Evolutionary conservation across 768 basidiomycete species (phyloP).

Genomic region (Exidia glandulosa): DNA sequence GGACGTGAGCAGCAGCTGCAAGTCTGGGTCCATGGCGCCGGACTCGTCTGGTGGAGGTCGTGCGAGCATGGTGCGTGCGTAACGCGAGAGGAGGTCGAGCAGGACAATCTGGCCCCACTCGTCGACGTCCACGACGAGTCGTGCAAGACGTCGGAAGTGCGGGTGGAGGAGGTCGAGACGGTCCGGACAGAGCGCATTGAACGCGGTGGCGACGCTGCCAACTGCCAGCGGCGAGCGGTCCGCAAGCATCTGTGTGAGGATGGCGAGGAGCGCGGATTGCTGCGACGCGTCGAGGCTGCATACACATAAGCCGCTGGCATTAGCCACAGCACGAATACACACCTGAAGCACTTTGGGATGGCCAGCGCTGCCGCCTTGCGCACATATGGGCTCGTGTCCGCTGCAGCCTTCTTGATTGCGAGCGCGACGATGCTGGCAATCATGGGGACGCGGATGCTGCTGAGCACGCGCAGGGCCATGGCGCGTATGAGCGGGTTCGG

Average conservation of each 20-base stretch:
- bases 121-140: constrained; percentile 79
- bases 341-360: constrained; percentile 78
- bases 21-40: constrained; percentile 61
- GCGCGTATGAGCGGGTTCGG: constrained; percentile 88
- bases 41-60: constrained; percentile 41
- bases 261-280: constrained; percentile 55
- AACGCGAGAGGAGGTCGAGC: constrained; percentile 66
- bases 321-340: constrained; percentile 12
- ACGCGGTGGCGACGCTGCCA: constrained; percentile 78
- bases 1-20: constrained; percentile 60
- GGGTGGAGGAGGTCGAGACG: constrained; percentile 79
- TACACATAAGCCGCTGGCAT: neutral
- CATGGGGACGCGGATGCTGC: constrained; percentile 83
- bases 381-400: constrained; percentile 89
- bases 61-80: constrained; percentile 75
- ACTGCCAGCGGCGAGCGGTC: constrained; percentile 82
- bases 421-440: constrained; percentile 77
- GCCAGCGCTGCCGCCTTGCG: constrained; percentile 87
- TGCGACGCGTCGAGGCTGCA: constrained; percentile 65
- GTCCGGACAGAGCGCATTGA: constrained; percentile 77
- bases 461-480: constrained; percentile 89
- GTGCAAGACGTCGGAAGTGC: constrained; percentile 78
- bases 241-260: constrained; percentile 47
- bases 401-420: constrained; percentile 85
- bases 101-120: constrained; percentile 92